These are phyloP conservation scores for Waltergamsia citrina DNA, from an alignment of 2,329 filamentous ascomycete species.

Conservation along the genomic window DNA sequence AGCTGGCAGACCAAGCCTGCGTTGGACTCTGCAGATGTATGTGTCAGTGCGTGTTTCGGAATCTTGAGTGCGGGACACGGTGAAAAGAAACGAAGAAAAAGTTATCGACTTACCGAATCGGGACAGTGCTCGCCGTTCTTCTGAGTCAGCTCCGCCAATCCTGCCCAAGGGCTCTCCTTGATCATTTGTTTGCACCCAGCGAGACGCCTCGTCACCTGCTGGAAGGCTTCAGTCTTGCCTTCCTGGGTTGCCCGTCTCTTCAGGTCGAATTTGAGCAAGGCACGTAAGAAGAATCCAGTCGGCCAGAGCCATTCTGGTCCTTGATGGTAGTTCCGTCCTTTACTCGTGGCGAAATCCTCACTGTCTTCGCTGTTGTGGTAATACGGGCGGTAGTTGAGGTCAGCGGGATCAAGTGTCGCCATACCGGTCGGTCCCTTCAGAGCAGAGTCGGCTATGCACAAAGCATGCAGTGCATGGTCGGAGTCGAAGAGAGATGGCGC, in stretches of 20 bases:
- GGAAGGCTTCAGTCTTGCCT: constrained; percentile 78
- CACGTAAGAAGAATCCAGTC: constrained; percentile 88
- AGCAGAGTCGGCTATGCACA: constrained; percentile 69
- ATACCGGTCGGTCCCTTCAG: constrained; percentile 86
- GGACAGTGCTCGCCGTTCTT: constrained; percentile 73
- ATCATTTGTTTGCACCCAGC: constrained; percentile 81
- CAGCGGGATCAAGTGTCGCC: constrained; percentile 86
- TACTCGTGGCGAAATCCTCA: constrained; percentile 80
- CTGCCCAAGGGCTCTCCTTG: constrained; percentile 73
- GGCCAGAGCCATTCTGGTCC: constrained; percentile 98
- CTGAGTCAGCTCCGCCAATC: constrained; percentile 86
- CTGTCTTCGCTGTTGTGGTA: constrained; percentile 95
- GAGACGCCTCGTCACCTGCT: constrained; percentile 82
- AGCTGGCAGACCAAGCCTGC: constrained; percentile 92
- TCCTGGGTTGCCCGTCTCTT: constrained; percentile 49
- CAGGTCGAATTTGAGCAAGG: constrained; percentile 83
- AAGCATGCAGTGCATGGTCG: constrained; percentile 66
- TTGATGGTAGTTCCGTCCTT: constrained; percentile 96
- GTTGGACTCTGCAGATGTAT: constrained; percentile 63
- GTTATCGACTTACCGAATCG: constrained; percentile 64
- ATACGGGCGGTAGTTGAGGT: constrained; percentile 88
- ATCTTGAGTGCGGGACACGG: constrained; percentile 3
- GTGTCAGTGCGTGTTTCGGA: constrained; percentile 6
- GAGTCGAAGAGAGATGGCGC: constrained; percentile 80
- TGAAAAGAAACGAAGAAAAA: not conserved